Conservation (phyloP, 108 stramenopile species). For the Discostella pseudostelligera region DNA sequence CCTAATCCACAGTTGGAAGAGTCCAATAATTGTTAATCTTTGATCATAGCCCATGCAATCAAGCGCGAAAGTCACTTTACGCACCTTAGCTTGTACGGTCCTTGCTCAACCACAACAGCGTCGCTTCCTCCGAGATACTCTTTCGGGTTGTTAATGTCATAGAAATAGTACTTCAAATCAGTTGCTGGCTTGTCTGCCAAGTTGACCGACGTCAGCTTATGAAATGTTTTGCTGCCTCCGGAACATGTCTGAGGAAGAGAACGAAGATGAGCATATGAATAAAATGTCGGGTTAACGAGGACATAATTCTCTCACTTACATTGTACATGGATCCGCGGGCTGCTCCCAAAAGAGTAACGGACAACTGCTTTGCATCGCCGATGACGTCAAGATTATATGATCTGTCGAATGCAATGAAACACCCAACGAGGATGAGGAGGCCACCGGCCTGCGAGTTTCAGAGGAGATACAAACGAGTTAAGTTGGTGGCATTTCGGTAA, state of each 20-base stretch:
- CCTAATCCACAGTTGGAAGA: conserved; percentile 5
- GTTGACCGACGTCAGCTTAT: conserved; percentile 46
- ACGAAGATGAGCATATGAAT: neutral
- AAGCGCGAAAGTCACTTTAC: neutral
- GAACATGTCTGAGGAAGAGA: conserved; percentile 29
- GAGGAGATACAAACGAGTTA: neutral
- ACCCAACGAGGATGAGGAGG: conserved; percentile 39
- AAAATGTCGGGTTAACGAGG: too few relatives aligned
- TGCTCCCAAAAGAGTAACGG: conserved; percentile 22
- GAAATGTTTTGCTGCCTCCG: conserved; percentile 31
- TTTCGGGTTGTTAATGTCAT: conserved; percentile 48
- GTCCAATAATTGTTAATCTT: neutral
- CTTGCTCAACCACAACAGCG: conserved; percentile 47
- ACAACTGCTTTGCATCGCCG: conserved; percentile 6
- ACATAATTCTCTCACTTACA: too few relatives aligned
- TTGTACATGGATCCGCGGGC: conserved; percentile 50
- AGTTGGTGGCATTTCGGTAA: conserved; percentile 4
- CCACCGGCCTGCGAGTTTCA: conserved; percentile 28
- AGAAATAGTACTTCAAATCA: conserved; percentile 48
- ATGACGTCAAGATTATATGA: conserved; percentile 16
- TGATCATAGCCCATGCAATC: neutral
- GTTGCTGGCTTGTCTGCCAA: conserved; percentile 41
- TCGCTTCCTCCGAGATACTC: conserved; percentile 48
- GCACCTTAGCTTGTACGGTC: conserved; percentile 45
- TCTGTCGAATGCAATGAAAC: conserved; percentile 30